Conservation (phyloP, 1,139 yeast genomes). For the Nakaseomyces glabratus region DNA sequence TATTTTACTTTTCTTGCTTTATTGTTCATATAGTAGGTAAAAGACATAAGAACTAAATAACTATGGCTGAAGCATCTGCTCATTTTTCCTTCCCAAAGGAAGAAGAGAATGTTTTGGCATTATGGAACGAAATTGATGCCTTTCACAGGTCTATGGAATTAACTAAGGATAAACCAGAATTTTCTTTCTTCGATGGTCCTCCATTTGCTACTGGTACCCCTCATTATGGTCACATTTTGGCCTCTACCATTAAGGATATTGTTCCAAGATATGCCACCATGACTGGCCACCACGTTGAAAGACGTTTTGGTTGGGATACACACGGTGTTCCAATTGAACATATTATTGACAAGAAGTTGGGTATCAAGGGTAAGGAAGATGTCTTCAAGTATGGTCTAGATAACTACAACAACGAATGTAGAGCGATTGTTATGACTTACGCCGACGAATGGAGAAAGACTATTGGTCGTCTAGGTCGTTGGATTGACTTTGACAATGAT, state of each 20-base stretch:
- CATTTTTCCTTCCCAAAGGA: constrained; percentile 64
- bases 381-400: constrained; percentile 90
- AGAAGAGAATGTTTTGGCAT: constrained; percentile 69
- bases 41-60: background rate
- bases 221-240: constrained; percentile 94
- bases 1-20: background rate
- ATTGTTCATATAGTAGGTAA: background rate
- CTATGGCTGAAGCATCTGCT: constrained; percentile 6
- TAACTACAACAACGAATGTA: constrained; percentile 88
- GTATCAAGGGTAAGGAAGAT: constrained; percentile 87
- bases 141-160: constrained; percentile 79
- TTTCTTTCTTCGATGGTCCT: constrained; percentile 96
- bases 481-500: constrained; percentile 99
- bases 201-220: constrained; percentile 99
- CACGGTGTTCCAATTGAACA: constrained; percentile 98
- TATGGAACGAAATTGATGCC: constrained; percentile 89
- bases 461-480: constrained; percentile 89
- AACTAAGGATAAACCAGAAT: constrained; percentile 77
- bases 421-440: constrained; percentile 94
- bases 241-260: constrained; percentile 93
- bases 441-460: constrained; percentile 92
- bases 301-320: constrained; percentile 99
- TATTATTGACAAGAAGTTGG: constrained; percentile 94
- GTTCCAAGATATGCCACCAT: constrained; percentile 96
- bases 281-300: constrained; percentile 93